Evolutionary conservation across 257 asterid genomes (phyloP), one percentile per base, ranked within the genome.

Genomic region (Solanum appendiculatum): DNA sequence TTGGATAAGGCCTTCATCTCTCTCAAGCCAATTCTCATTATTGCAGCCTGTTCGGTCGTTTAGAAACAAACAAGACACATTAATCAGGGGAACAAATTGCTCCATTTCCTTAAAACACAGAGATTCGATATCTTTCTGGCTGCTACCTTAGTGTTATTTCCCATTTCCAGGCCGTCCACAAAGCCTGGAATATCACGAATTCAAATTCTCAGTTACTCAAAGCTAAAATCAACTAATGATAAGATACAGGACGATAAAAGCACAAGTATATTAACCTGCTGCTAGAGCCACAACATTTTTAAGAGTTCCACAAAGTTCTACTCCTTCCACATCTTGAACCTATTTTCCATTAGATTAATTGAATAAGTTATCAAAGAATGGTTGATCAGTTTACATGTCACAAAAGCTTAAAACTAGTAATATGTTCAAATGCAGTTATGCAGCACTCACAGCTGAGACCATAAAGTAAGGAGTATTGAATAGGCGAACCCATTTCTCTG

Each of bases 301-400:
- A 68, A 95, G 90, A 18, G 99, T 96, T 85, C 99, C 99, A 88
- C 99, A 96, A 74, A 96, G 93, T 89, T 96, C 99, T 36, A 95
- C 98, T 72, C 99, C 98, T 93, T 96, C 99, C 72, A 96, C 98
- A 90, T 96, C 99, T 93, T 95, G 94, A 85, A 94, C 98, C 99
- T 95, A 34, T n/a, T 34, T 34, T 87, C 40, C 64, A 27, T 81
- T 48, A 48, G 85, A 48, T 81, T 48, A 81, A 51, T 16, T 6
- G 85, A 23, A 15, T 9, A 23, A 27, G 18, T 80, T 5, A 46
- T 29, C 58, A 46, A 42, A 29, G 66, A 80, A 48, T 48, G 31
- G 44, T 9, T 81, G 85, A 48, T 16, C 85, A 48, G 64, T 10
- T 20, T 18, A 81, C 44, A 48, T 51, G 29, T 34, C 44, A 31